Evolutionary conservation across 2,329 filamentous ascomycete genomes (phyloP).

Genomic region (Alternaria consortialis): DNA sequence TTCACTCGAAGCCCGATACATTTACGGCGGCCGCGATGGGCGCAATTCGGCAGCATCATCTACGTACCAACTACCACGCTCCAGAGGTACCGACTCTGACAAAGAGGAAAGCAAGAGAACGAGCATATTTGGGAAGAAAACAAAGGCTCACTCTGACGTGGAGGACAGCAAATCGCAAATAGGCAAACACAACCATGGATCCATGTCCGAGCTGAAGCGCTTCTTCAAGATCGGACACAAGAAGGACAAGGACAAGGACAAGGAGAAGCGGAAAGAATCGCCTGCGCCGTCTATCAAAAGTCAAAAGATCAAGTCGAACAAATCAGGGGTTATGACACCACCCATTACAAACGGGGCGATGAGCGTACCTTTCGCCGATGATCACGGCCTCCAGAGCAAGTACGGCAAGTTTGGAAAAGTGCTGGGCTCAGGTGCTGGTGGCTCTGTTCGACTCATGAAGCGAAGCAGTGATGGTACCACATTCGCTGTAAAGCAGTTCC

Average conservation of each 20-base stretch:
- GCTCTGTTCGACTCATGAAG: constrained; percentile 93
- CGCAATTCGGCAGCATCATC: constrained; percentile 52
- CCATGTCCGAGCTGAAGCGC: constrained; percentile 94
- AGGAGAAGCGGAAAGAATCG: constrained; percentile 66
- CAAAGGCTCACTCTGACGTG: constrained; percentile 57
- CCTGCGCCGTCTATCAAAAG: constrained; percentile 67
- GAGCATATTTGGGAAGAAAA: constrained; percentile 63
- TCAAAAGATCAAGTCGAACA: constrained; percentile 58
- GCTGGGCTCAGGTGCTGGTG: constrained; percentile 90
- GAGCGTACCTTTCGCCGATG: constrained; percentile 86
- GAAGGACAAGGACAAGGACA: constrained; percentile 60
- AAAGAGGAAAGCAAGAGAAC: constrained; percentile 60
- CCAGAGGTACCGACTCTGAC: constrained; percentile 52
- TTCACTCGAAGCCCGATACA: constrained; percentile 80
- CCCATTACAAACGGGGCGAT: constrained; percentile 43
- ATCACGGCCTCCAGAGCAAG: constrained; percentile 87
- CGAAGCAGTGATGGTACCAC: constrained; percentile 90
- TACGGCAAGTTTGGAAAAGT: constrained; percentile 97
- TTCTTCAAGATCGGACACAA: constrained; percentile 84
- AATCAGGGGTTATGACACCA: constrained; percentile 50
- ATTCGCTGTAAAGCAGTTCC: constrained; percentile 97
- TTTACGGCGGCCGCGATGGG: constrained; percentile 80
- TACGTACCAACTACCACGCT: constrained; percentile 55
- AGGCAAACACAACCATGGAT: constrained; percentile 67
- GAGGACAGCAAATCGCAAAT: constrained; percentile 43